Evolutionary conservation across 192 early-diverging fungal genomes (phyloP).

Genomic region (Rhizoclosmatium globosum): DNA sequence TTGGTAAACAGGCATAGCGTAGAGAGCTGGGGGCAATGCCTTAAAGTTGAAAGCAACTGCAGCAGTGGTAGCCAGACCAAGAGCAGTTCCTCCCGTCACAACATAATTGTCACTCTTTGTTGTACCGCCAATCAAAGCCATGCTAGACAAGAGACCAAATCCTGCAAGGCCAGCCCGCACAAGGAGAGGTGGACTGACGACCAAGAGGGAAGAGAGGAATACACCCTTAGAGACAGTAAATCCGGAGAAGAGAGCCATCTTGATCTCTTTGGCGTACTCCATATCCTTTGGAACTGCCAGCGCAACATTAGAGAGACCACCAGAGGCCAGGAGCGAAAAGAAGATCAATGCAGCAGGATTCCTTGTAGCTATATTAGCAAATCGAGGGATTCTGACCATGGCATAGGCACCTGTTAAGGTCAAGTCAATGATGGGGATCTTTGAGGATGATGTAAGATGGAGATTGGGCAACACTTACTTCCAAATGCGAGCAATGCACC

Average conservation of each 20-base stretch:
- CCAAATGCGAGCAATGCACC: not conserved
- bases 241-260: not conserved
- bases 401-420: not conserved
- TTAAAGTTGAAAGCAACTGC: not conserved
- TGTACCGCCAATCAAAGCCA: not conserved
- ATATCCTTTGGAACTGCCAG: not conserved
- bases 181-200: not conserved
- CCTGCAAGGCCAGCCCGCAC: not conserved
- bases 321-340: not conserved
- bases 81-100: not conserved
- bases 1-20: not conserved
- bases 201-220: not conserved
- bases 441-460: too few species aligned
- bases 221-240: not conserved
- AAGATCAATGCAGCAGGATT: not conserved
- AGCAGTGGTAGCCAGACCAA: not conserved
- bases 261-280: not conserved
- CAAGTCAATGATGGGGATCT: not conserved
- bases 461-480: too few species aligned
- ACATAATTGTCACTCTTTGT: not conserved
- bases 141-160: not conserved
- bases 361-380: not conserved
- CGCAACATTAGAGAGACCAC: not conserved
- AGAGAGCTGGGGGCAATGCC: not conserved
- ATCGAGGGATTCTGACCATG: not conserved